A percentile compares a stretch with the other conserved stretches of the same genome.
phyloP scores from a whole-genome alignment of 1,284 basidiomycete species.

The Ganoderma resinaceum region DNA sequence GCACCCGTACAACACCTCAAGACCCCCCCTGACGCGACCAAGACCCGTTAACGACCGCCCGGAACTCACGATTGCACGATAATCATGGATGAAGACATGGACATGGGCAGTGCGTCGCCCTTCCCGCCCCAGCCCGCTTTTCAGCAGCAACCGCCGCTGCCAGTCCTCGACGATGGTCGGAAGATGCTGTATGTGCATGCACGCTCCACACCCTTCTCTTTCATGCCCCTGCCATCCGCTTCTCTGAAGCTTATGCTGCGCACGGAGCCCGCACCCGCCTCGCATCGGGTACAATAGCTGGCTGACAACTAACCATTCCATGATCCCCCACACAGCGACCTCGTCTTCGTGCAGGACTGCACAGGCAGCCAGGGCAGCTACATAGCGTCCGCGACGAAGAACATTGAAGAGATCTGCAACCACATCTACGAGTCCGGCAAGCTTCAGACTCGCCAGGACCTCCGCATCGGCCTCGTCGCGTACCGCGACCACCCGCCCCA shows the following conservation, averaged over 20 bases:
- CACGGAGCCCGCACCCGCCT: neutral
- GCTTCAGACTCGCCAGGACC: conserved; percentile 84
- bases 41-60: conserved; percentile 18
- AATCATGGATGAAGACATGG: conserved; percentile 83
- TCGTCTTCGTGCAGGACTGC: conserved; percentile 91
- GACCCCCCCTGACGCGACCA: neutral
- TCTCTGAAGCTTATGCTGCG: neutral
- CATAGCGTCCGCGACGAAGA: conserved; percentile 92
- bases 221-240: neutral
- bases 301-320: conserved; percentile 10
- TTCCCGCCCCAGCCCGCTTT: conserved; percentile 45
- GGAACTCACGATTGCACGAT: conserved; percentile 16
- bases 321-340: conserved; percentile 62
- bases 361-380: conserved; percentile 89
- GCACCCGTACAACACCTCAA: neutral
- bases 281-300: conserved; percentile 6
- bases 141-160: conserved; percentile 41
- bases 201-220: neutral
- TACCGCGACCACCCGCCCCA: conserved; percentile 96
- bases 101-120: conserved; percentile 50
- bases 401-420: conserved; percentile 97
- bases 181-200: conserved; percentile 75
- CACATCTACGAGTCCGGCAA: conserved; percentile 96
- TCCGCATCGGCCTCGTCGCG: conserved; percentile 90
- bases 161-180: conserved; percentile 46